A percentile compares a stretch with the other conserved stretches of the same genome.
These are phyloP conservation scores for Suhomyces ambrosiae DNA, from an alignment of 1,139 yeast species.

Conservation along the genomic window DNA sequence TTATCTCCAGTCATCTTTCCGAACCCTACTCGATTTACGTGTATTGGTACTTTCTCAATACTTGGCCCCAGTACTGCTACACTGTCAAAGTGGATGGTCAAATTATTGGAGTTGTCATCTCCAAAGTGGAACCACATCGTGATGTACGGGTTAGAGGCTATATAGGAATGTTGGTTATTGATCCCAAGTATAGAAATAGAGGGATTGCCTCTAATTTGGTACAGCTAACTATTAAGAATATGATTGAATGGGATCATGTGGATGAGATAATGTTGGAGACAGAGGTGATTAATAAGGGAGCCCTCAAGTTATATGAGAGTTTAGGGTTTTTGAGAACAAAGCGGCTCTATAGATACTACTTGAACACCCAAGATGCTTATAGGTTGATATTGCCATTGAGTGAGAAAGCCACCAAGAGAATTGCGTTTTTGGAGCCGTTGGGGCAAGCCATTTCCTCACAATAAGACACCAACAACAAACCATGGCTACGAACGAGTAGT, in stretches of 20 bases:
- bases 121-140: constrained; percentile 81
- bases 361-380: constrained; percentile 92
- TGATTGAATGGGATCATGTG: constrained; percentile 60
- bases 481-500: no score
- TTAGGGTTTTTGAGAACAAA: constrained; percentile 85
- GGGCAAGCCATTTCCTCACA: no score
- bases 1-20: constrained; percentile 41
- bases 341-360: constrained; percentile 79
- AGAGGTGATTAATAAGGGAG: constrained; percentile 79
- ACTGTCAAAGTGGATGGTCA: constrained; percentile 29
- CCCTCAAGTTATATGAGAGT: constrained; percentile 76
- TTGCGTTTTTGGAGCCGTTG: constrained; percentile 32
- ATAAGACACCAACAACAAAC: no score
- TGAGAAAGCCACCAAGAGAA: constrained; percentile 32
- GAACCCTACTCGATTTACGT: constrained; percentile 53
- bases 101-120: constrained; percentile 75
- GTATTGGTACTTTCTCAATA: constrained; percentile 50
- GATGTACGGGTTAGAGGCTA: constrained; percentile 77
- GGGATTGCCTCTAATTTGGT: constrained; percentile 84
- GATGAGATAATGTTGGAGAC: constrained; percentile 93
- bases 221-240: constrained; percentile 59
- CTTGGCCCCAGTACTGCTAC: constrained; percentile 51
- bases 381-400: constrained; percentile 51
- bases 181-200: constrained; percentile 64
- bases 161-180: constrained; percentile 94